Base-by-base conservation (phyloP, 768 basidiomycete genomes). In the Rhodotorula babjevae region DNA sequence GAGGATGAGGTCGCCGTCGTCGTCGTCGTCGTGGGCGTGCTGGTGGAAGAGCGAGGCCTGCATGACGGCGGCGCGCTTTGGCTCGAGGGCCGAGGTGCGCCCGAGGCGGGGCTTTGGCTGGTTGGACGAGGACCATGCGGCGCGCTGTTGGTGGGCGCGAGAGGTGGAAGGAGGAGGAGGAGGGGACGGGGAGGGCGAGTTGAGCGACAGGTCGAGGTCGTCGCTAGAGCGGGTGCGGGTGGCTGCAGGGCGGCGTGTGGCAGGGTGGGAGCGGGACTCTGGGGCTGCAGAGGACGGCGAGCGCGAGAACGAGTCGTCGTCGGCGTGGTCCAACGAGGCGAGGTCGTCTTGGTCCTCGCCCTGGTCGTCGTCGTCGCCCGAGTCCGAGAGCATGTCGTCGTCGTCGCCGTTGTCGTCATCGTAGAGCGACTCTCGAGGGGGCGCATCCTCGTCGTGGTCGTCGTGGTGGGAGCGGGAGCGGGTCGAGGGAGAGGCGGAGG, bases 11-110 rank as follows among this genome's bases (percentile, higher is more conserved):
- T 55, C 52, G 36, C 67, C 67, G 14, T 55, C 23, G 15, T 27
- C 49, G 40, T 29, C 33, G 52, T 65, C 55, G 36, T 42, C 40
- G 14, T 3, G 19, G 62, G 42, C 23, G 50, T 25, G 23, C 42
- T 76, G 76, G 23, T 65, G 71, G 42, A 95, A 95, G 64, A 95
- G 82, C 47, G 90, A 89, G 0, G 90, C 87, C 78, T 95, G 93
- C 93, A 95, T 95, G 65, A 94, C 90, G 78, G 92, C 90, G 85
- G 93, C 87, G 82, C 88, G 89, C 80, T 91, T 90, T 23, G 88
- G 85, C 79, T 94, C 91, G n/a, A 93, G 83, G 11, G 90, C 89
- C 40, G n/a, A 25, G 44, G 14, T 18, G 44, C 44, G 44, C 2
- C 14, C 27, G 42, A 88, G 80, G 63, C 86, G 86, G 29, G 12